Base-by-base conservation (phyloP, 192 early-diverging fungal genomes). In the Linnemannia exigua region DNA sequence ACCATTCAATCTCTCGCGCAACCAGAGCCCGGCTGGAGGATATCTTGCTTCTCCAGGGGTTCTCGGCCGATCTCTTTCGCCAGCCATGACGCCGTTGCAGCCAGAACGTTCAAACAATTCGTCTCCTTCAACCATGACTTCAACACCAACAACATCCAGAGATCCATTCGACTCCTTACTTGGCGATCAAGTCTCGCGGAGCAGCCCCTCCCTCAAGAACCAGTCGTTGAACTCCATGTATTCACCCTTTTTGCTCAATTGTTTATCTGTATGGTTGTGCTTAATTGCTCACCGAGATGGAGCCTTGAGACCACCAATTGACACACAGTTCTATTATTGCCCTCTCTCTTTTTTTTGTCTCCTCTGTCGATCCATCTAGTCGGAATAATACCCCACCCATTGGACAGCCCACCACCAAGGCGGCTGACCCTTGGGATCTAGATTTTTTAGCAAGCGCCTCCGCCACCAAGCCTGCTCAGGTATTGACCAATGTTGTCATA, bases 381-480 rank as follows among this genome's bases (percentile, higher is more conserved):
- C 77, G 82, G 5, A 72, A 85, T 52, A 85, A 79, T 76, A 85
- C 82, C 69, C 82, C 82, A 48, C 82, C 82, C 3, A 15, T 72
- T 11, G 77, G 82, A 41, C 82, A 85, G 22, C n/a, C 71, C 19
- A 31, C 44, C 9, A 67, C 77, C 11, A 83, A 77, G 28, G 58
- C 58, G 28, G 50, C 63, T 0, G 82, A 85, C n/a, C 82, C 82
- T 0, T 85, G 82, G 82, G 82, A 85, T 67, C 77, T 85, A 22
- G 82, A 85, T 70, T 86, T 79, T 67, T 51, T 86, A 74, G 79
- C 82, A 16, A 85, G 79, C n/a, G 77, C 82, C 47, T 72, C 82
- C 16, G n/a, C 44, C 1, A 25, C 58, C 3, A 85, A 85, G 31
- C 9, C 33, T n/a, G 58, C 54, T 2, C 82, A 85, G 82, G 82